phyloP scores from a whole-genome alignment of 2,329 filamentous ascomycete genomes.

The Botrytis squamosa region DNA sequence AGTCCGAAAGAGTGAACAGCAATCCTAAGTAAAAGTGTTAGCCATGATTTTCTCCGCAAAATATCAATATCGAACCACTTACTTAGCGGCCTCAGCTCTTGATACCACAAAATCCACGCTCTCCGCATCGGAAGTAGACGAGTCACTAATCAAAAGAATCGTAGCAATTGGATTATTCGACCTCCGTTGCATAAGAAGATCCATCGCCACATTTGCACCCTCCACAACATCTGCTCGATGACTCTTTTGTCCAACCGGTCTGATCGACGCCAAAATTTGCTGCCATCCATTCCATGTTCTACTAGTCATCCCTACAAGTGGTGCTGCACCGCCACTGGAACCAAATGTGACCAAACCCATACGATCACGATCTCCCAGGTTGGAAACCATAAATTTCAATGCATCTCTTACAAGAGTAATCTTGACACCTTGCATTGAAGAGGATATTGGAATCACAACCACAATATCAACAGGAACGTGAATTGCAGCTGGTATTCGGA shows the following conservation, averaged over 20 bases:
- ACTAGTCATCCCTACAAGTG: slow-evolving; percentile 96
- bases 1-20: slow-evolving; percentile 95
- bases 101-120: slow-evolving; percentile 98
- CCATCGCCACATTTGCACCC: slow-evolving; percentile 97
- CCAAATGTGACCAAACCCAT: slow-evolving; percentile 98
- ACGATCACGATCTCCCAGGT: slow-evolving; percentile 85
- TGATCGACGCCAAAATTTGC: slow-evolving; percentile 80
- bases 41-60: slow-evolving; percentile 29
- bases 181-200: slow-evolving; percentile 95
- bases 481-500: slow-evolving; percentile 45
- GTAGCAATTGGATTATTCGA: slow-evolving; percentile 93
- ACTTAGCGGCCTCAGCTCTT: slow-evolving; percentile 94
- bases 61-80: slow-evolving; percentile 43
- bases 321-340: slow-evolving; percentile 87
- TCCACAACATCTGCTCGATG: slow-evolving; percentile 95
- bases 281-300: slow-evolving; percentile 93
- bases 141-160: slow-evolving; percentile 96
- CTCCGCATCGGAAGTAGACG: slow-evolving; percentile 88
- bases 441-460: slow-evolving; percentile 94
- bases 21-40: slow-evolving; percentile 55
- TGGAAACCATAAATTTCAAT: slow-evolving; percentile 86
- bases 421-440: slow-evolving; percentile 99
- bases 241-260: slow-evolving; percentile 94
- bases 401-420: slow-evolving; percentile 92
- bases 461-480: slow-evolving; percentile 95